A percentile compares a stretch with the other conserved stretches of the same genome.
These are phyloP conservation scores for Aleurites moluccanus DNA, from an alignment of 441 rosid genomes.

Conservation along the genomic window DNA sequence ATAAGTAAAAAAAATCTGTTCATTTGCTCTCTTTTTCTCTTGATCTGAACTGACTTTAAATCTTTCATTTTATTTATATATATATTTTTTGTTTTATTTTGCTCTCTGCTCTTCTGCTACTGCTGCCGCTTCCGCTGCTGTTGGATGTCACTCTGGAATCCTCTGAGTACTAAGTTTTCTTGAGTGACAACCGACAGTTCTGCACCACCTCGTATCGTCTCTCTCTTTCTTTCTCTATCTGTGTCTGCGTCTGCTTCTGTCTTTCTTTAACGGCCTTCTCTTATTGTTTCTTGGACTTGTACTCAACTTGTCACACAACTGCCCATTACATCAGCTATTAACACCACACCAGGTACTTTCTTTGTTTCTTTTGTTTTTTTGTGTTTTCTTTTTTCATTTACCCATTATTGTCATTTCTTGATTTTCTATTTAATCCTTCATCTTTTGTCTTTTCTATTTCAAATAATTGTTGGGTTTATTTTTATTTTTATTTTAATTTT, in stretches of 20 bases:
- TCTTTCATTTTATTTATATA: not conserved
- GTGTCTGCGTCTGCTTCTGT: not conserved
- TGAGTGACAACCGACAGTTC: conserved; percentile 29
- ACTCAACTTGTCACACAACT: conserved; percentile 23
- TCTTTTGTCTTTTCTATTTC: too few species aligned
- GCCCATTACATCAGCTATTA: conserved; percentile 25
- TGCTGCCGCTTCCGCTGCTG: too few species aligned
- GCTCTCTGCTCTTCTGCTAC: not conserved
- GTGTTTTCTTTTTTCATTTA: not conserved
- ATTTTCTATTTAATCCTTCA: too few species aligned
- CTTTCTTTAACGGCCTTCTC: conserved; percentile 17
- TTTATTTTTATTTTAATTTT: too few species aligned
- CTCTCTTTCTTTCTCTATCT: conserved; percentile 7
- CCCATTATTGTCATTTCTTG: not conserved
- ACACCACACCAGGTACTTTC: conserved; percentile 15
- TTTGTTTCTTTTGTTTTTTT: not conserved
- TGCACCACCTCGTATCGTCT: conserved; percentile 14
- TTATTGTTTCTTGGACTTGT: conserved; percentile 7
- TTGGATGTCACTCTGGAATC: conserved; percentile 9
- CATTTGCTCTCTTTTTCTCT: too few species aligned
- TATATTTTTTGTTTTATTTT: not conserved
- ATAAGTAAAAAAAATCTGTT: too few species aligned
- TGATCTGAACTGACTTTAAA: not conserved
- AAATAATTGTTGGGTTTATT: too few species aligned
- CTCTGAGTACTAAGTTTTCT: not conserved